phyloP scores from a whole-genome alignment of 257 asterid species.

The Ilex aquifolium region DNA sequence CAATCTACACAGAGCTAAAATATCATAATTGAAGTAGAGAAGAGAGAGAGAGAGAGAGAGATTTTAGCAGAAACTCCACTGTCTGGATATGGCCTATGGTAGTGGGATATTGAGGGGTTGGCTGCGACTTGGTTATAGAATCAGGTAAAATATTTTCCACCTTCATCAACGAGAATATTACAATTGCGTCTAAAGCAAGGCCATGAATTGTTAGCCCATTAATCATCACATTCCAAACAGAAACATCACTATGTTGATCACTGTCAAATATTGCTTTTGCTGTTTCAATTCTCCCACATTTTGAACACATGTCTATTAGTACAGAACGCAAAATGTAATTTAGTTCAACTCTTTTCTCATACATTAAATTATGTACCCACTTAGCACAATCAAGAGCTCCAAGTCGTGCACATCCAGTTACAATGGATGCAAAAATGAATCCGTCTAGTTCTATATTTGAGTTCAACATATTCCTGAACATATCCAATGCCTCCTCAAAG shows the following conservation, averaged over 20 bases:
- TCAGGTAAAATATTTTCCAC: conserved; percentile 47
- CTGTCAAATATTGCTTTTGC: conserved; percentile 50
- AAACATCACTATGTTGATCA: conserved; percentile 37
- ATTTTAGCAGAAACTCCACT: no score
- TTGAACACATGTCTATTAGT: conserved; percentile 67
- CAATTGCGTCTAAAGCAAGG: conserved; percentile 57
- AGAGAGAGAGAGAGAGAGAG: no score
- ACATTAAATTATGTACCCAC: conserved; percentile 61
- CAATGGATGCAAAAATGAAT: conserved; percentile 58
- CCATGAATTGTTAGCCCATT: conserved; percentile 70
- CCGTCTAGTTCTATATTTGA: conserved; percentile 52
- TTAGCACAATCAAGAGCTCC: conserved; percentile 64
- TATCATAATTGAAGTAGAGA: no score
- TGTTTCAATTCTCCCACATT: conserved; percentile 62
- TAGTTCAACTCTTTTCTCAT: conserved; percentile 40
- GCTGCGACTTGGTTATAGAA: no score
- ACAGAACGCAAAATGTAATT: conserved; percentile 70
- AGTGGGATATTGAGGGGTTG: no score
- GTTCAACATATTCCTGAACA: conserved; percentile 52
- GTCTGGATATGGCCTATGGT: no score
- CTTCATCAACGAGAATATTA: conserved; percentile 39
- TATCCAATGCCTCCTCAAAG: conserved; percentile 41
- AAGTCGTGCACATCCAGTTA: conserved; percentile 65
- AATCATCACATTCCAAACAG: conserved; percentile 74
- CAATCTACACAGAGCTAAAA: no score